A percentile compares a stretch with the other conserved stretches of the same genome.
Conservation (phyloP, 140 eudicot genomes). For the Oenanthe javanica region DNA sequence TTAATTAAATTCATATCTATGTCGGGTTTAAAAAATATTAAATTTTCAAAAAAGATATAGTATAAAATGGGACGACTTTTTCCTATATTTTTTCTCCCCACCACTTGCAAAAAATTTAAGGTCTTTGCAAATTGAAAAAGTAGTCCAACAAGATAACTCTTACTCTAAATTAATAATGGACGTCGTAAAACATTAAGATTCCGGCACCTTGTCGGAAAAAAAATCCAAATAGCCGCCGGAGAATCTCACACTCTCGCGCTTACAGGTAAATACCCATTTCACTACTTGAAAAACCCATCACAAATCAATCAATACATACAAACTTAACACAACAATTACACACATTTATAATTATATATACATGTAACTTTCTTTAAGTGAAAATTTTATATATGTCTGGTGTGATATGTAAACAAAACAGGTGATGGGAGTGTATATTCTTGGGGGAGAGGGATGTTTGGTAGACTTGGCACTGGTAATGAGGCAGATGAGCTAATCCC, state of each 20-base stretch:
- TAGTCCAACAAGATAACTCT: background rate
- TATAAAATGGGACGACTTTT: too few relatives aligned
- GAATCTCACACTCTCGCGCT: constrained; percentile 94
- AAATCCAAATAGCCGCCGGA: constrained; percentile 56
- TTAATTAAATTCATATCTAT: too few relatives aligned
- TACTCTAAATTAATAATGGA: constrained; percentile 24
- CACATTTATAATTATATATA: background rate
- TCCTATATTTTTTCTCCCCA: too few relatives aligned
- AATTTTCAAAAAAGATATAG: too few relatives aligned
- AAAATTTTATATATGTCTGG: background rate
- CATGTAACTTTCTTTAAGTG: background rate
- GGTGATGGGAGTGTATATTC: constrained; percentile 82
- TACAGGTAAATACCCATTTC: constrained; percentile 32
- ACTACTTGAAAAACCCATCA: background rate
- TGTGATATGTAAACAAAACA: constrained; percentile 5
- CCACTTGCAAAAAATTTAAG: too few relatives aligned
- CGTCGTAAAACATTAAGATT: constrained; percentile 18
- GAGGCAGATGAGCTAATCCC: constrained; percentile 60
- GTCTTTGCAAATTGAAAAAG: background rate
- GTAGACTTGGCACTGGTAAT: constrained; percentile 80
- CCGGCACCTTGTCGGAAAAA: constrained; percentile 30
- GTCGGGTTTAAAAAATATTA: too few relatives aligned
- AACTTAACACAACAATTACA: background rate
- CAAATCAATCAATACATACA: background rate
- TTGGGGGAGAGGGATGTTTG: constrained; percentile 98